phyloP scores from a whole-genome alignment of 768 basidiomycete genomes.

The Hydnum rufescens region DNA sequence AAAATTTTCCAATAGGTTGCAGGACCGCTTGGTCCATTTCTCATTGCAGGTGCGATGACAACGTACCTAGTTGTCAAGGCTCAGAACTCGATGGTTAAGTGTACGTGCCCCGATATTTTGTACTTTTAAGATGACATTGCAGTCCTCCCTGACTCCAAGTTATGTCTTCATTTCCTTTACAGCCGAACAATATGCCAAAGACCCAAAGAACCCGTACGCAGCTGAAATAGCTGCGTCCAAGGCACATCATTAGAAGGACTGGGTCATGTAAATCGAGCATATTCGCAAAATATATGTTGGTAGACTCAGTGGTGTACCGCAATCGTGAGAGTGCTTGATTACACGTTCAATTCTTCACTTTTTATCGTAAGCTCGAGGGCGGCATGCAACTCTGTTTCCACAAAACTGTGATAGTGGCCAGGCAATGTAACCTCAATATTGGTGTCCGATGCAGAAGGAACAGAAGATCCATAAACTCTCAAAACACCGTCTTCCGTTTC shows the following conservation, averaged over 20 bases:
- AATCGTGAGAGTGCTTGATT: no score
- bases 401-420: no score
- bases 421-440: no score
- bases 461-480: no score
- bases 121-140: not conserved
- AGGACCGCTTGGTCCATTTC: constrained; percentile 66
- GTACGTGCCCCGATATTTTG: constrained; percentile 28
- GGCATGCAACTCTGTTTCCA: no score
- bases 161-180: not conserved
- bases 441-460: no score
- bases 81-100: constrained; percentile 48
- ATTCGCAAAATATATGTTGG: no score
- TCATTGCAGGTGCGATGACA: constrained; percentile 41
- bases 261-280: no score
- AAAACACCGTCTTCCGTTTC: constrained; percentile 66
- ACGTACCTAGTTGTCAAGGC: constrained; percentile 45
- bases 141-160: constrained; percentile 6
- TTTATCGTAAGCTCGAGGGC: no score
- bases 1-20: constrained; percentile 29
- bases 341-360: no score
- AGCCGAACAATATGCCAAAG: constrained; percentile 52
- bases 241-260: constrained; percentile 21
- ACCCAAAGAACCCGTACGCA: constrained; percentile 69
- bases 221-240: constrained; percentile 48
- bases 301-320: no score